Evolutionary conservation across 208 protist genomes (phyloP), one percentile per base, ranked within the genome.

Genomic region (Naegleria lovaniensis): DNA sequence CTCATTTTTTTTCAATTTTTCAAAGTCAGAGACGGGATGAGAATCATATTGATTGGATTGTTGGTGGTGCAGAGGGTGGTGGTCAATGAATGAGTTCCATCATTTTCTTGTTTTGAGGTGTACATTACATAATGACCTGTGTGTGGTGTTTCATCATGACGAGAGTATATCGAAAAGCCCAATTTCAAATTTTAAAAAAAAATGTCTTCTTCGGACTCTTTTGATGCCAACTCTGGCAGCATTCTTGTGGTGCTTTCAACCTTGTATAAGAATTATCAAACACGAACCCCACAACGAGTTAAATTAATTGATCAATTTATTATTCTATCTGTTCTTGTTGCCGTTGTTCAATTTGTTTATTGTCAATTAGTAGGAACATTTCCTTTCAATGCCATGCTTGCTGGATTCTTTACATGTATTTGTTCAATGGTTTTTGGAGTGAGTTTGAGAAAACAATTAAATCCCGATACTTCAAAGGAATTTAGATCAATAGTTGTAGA

Each of bases 281-380:
- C 59, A 4, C 41, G 76, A 29, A 89, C 86, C 22, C 29, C 86
- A 43, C 15, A 89, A 89, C 59, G n/a, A 89, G 33, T 89, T 22
- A 89, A 89, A 29, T 1, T 91, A 33, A 91, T 91, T 79, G 90
- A 91, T 91, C 7, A 33, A 40, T 91, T 91, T 16, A 75, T 91
- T 84, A 29, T 89, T 43, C 90, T 59, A 16, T 36, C 11, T 7
- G 25, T 43, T 6, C 38, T 91, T 9, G 90, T 83, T 36, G 90
- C 58, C 29, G 0, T 43, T 13, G 22, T 87, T 11, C 83, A 90
- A 87, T 91, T 90, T 75, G 51, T 58, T 40, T 91, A 91, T 67
- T 19, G 22, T 40, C 5, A 40, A 15, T 7, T 90, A 7, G 90
- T 91, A 75, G 90, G 90, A 43, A 91, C 83, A 29, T 91, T 91